Conservation (phyloP, 2,329 filamentous ascomycete species). For the Blastomyces percursus region DNA sequence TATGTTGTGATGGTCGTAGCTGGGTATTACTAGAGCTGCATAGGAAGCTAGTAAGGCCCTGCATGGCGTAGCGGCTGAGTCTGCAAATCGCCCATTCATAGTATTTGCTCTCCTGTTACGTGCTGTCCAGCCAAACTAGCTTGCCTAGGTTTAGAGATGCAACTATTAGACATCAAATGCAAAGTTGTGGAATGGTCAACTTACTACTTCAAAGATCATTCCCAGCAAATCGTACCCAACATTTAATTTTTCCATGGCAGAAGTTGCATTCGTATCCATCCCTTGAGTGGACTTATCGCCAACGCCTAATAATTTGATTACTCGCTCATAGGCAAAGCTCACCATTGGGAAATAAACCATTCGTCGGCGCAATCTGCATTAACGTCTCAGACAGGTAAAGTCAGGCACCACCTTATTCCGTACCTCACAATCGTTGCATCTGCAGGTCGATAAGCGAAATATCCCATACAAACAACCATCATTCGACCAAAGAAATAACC, state of each 20-base stretch:
- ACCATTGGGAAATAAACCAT: neutral
- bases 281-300: neutral
- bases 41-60: conserved; percentile 44
- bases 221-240: neutral
- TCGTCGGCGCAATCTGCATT: neutral
- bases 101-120: neutral
- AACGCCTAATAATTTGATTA: neutral
- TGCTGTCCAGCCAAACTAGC: neutral
- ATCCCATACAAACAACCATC: too few relatives aligned
- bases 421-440: too few relatives aligned
- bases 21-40: conserved; percentile 59
- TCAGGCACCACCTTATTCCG: neutral
- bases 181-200: neutral
- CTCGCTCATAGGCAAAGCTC: neutral
- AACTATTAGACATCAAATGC: neutral
- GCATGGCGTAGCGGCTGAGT: neutral
- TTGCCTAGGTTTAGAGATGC: neutral
- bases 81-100: neutral
- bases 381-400: neutral
- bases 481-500: too few relatives aligned
- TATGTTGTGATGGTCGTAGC: conserved; percentile 56
- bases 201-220: neutral
- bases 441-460: too few relatives aligned
- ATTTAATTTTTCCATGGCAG: neutral
- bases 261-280: neutral